These are phyloP conservation scores for Rauvolfia tetraphylla DNA, from an alignment of 257 asterid genomes.

Conservation along the genomic window DNA sequence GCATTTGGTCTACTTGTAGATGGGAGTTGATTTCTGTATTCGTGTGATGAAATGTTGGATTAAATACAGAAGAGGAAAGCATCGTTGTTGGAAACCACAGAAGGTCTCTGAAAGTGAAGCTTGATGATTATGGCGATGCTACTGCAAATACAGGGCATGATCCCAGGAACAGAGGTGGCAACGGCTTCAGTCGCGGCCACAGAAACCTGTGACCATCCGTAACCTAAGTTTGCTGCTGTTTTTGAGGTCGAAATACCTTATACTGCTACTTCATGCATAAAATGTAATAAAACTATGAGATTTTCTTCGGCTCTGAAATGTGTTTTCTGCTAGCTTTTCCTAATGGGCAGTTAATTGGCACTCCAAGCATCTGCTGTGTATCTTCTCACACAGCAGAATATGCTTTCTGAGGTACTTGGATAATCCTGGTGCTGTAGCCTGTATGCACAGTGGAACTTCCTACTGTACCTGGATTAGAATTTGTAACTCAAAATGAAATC, in stretches of 20 bases:
- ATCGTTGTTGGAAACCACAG: neutral
- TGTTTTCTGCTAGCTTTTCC: too few relatives aligned
- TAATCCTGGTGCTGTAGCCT: too few relatives aligned
- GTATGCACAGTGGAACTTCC: too few relatives aligned
- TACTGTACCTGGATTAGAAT: too few relatives aligned
- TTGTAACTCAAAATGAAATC: too few relatives aligned
- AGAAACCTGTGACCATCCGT: neutral
- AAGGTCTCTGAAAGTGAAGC: conserved; percentile 25
- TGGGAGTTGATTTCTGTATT: neutral
- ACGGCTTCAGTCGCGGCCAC: neutral
- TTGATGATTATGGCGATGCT: conserved; percentile 22
- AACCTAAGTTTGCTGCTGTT: neutral
- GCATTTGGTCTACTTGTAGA: neutral
- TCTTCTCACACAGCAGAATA: too few relatives aligned
- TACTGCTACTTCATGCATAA: neutral
- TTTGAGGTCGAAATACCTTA: neutral
- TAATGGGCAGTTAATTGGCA: too few relatives aligned
- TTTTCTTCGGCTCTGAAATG: neutral
- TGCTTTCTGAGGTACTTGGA: too few relatives aligned
- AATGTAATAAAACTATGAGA: too few relatives aligned
- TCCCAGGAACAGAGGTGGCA: conserved; percentile 11
- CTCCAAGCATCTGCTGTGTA: too few relatives aligned
- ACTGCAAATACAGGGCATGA: conserved; percentile 25
- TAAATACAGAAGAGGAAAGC: conserved; percentile 6
- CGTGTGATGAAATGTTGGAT: neutral